These are phyloP conservation scores for Tephrocybe sp. DNA, from an alignment of 768 basidiomycete species.

Conservation along the genomic window DNA sequence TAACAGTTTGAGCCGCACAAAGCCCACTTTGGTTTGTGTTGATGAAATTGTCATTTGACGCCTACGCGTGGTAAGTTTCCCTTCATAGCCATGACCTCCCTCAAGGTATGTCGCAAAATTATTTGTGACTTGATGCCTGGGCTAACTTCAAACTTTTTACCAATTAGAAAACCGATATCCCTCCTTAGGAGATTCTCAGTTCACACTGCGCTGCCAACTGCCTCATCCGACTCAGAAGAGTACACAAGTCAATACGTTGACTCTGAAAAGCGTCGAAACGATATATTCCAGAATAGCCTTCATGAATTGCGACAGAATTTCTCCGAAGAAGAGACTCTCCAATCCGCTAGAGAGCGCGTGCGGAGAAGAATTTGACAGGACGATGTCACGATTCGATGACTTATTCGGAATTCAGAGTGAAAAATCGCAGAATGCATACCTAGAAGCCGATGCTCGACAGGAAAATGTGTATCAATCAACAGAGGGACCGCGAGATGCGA, in stretches of 20 bases:
- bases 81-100: not conserved
- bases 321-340: constrained; percentile 1
- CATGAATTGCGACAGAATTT: constrained; percentile 1
- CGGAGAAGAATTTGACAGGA: not conserved
- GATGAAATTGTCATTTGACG: too few relatives aligned
- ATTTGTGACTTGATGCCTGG: not conserved
- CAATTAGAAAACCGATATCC: not conserved
- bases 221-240: not conserved
- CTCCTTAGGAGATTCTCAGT: not conserved
- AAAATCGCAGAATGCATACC: not conserved
- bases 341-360: constrained; percentile 1
- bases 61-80: too few relatives aligned
- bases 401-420: not conserved
- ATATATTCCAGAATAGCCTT: not conserved
- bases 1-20: too few relatives aligned
- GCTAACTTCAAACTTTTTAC: not conserved
- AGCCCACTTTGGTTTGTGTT: too few relatives aligned
- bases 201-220: not conserved
- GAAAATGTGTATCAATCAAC: not conserved
- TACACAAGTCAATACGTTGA: not conserved
- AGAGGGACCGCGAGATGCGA: not conserved
- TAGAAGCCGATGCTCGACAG: not conserved
- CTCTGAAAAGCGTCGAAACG: not conserved
- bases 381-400: not conserved
- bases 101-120: not conserved